Base-by-base conservation (phyloP, 768 basidiomycete species). In the Pisolithus albus region DNA sequence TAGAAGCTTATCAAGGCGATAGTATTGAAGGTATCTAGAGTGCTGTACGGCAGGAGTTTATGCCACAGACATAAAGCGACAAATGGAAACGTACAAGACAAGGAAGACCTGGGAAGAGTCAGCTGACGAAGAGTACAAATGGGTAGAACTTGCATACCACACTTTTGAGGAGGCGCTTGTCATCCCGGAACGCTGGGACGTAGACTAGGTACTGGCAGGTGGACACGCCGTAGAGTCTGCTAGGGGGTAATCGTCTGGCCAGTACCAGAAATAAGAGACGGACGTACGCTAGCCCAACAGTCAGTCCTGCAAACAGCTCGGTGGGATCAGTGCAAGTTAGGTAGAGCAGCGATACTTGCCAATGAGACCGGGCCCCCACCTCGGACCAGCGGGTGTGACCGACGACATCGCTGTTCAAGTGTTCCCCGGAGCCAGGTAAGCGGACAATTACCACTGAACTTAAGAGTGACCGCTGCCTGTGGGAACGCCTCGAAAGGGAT, bases 161-260 rank as follows among this genome's bases (percentile, higher is more conserved):
- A 10, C 15, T 3, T 44, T 51, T 64, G 10, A 64, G 23, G 1
- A 24, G 38, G 6, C 43, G 7, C 37, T 15, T n/a, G 32, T 63
- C 62, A 15, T 7, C 40, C 2, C 58, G 63, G 56, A 64, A 64
- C 0, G 50, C 40, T 39, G 30, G 34, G 16, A 56, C 7, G 39
- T 64, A 64, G 37, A 57, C 55, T n/a, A 52, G 38, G 46, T 55
- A 51, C 53, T 63, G 62, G 18, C 59, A 50, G 26, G 57, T 7
- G 15, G 52, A 49, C 5, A 49, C 49, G 2, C 62, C 62, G 30
- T 63, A 59, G 32, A 63, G 44, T 11, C 62, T 63, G 34, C 43
- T 16, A 44, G 34, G 34, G 13, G 5, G 34, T 4, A 15, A 15
- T 34, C 34, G 13, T 11, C 13, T 34, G 36, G 54, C 15, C 46